A percentile compares a stretch with the other conserved stretches of the same genome.
phyloP scores from a whole-genome alignment of 306 rosid genomes.

The Sicyos baderoa region DNA sequence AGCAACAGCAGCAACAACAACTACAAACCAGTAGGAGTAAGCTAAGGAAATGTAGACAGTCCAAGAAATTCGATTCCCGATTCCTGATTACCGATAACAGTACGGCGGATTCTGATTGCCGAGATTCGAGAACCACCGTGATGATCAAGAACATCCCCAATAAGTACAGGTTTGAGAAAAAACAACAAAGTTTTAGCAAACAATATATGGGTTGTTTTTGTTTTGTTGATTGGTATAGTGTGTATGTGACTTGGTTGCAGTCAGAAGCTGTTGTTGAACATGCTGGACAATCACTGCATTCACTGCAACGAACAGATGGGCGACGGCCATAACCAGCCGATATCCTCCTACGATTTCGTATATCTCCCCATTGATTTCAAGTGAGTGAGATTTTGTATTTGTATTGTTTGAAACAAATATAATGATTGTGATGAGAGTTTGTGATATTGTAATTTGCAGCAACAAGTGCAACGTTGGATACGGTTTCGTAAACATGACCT shows the following conservation, averaged over 20 bases:
- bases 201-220: neutral
- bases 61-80: constrained; percentile 17
- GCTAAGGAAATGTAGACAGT: constrained; percentile 52
- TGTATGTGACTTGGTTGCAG: constrained; percentile 29
- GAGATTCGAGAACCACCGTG: constrained; percentile 72
- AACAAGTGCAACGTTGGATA: constrained; percentile 98
- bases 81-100: constrained; percentile 12
- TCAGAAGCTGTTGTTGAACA: constrained; percentile 74
- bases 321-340: constrained; percentile 42
- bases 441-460: constrained; percentile 24
- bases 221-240: constrained; percentile 1
- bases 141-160: constrained; percentile 98
- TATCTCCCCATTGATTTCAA: constrained; percentile 99
- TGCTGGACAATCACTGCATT: constrained; percentile 93
- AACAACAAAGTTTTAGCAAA: neutral
- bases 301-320: constrained; percentile 70
- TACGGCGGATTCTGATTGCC: constrained; percentile 16
- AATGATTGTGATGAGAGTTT: too few species aligned
- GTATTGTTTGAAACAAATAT: too few species aligned
- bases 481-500: constrained; percentile 94
- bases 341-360: constrained; percentile 75
- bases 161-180: constrained; percentile 63
- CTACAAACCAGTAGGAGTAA: constrained; percentile 29
- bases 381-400: constrained; percentile 22
- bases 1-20: constrained; percentile 15